Conservation (phyloP, 495 filamentous ascomycete genomes). For the Darksidea phi region DNA sequence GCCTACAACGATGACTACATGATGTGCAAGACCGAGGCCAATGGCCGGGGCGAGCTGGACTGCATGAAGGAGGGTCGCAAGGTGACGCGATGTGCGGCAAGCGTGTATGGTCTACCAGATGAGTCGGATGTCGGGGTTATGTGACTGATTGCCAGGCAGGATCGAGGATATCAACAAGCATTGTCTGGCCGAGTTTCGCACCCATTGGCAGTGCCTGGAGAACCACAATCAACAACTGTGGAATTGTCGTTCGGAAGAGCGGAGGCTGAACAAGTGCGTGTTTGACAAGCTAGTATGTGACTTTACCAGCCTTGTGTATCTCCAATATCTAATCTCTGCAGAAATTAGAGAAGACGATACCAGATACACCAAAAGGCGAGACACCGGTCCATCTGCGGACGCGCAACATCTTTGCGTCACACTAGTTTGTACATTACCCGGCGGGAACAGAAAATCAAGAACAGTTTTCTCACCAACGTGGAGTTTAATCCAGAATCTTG, state of each 20-base stretch:
- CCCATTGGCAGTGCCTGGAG: conserved; percentile 93
- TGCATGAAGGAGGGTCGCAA: conserved; percentile 94
- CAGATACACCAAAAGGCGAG: conserved; percentile 72
- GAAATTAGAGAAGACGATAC: conserved; percentile 89
- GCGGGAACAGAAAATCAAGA: neutral
- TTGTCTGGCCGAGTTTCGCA: conserved; percentile 85
- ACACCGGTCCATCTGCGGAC: conserved; percentile 79
- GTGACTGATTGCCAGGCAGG: conserved; percentile 46
- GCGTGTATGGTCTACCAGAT: conserved; percentile 67
- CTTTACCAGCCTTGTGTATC: neutral
- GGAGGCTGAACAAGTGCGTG: conserved; percentile 85
- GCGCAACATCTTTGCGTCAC: conserved; percentile 67
- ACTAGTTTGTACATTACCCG: conserved; percentile 32
- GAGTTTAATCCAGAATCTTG: neutral
- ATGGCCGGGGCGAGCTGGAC: conserved; percentile 84
- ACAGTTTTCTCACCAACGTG: neutral
- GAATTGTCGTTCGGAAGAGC: conserved; percentile 78
- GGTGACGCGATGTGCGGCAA: conserved; percentile 92
- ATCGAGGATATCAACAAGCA: conserved; percentile 94
- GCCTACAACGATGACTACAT: conserved; percentile 98
- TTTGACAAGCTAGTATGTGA: conserved; percentile 86
- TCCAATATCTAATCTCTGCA: conserved; percentile 39
- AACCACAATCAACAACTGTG: conserved; percentile 96
- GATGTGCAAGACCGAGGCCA: conserved; percentile 93
- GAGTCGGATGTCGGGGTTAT: neutral